Conservation (phyloP, 176 grass and related monocot genomes). For the Aegilops sharonensis region DNA sequence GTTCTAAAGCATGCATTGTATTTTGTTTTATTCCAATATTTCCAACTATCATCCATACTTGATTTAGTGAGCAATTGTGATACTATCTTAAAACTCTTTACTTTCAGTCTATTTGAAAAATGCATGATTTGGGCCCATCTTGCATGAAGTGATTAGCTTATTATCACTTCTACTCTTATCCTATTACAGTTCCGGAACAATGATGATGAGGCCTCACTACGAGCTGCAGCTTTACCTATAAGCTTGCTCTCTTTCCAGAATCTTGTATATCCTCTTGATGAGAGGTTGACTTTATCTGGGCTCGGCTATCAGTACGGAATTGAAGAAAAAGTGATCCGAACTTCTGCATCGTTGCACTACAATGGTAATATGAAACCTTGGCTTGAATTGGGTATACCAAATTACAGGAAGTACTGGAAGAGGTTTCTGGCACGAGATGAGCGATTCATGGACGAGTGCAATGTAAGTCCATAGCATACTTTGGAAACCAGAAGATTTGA, state of each 20-base stretch:
- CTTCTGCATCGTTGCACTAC: constrained; percentile 75
- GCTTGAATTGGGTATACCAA: constrained; percentile 95
- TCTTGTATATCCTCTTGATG: constrained; percentile 78
- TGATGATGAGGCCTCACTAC: constrained; percentile 55
- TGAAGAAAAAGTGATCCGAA: constrained; percentile 40
- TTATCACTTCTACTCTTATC: background rate
- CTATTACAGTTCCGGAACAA: constrained; percentile 61
- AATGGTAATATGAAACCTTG: constrained; percentile 99
- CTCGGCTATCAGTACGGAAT: constrained; percentile 83
- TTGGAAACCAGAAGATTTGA: constrained; percentile 35
- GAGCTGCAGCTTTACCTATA: constrained; percentile 80
- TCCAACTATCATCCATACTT: background rate
- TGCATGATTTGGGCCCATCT: constrained; percentile 4
- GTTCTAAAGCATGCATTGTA: constrained; percentile 11
- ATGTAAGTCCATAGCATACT: constrained; percentile 72
- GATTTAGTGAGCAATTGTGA: background rate
- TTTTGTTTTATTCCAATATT: constrained; percentile 10
- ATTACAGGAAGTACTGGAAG: constrained; percentile 90
- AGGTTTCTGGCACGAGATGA: constrained; percentile 77
- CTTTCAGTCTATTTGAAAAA: background rate
- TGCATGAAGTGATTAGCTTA: constrained; percentile 10
- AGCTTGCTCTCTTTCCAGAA: constrained; percentile 81
- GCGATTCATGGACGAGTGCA: constrained; percentile 93
- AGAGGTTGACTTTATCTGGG: constrained; percentile 60
- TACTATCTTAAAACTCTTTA: background rate